A percentile compares a stretch with the other conserved stretches of the same genome.
Conservation (phyloP, 148 eudicot species). For the Amaranthus cruentus region DNA sequence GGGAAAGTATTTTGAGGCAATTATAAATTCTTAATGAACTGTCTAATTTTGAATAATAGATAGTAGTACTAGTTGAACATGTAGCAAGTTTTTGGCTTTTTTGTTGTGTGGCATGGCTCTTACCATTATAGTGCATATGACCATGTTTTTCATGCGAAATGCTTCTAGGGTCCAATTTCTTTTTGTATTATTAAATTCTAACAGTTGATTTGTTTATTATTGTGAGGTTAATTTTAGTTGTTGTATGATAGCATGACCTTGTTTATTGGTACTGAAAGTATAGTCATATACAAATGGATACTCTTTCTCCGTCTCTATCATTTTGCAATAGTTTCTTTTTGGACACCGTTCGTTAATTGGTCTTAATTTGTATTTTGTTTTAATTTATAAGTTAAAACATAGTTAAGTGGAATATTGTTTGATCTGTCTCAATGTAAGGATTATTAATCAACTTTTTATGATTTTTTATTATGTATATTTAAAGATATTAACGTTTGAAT, state of each 20-base stretch:
- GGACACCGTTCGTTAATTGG: no score
- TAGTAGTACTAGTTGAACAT: background rate
- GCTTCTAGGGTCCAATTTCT: background rate
- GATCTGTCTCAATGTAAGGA: no score
- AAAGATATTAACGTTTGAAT: no score
- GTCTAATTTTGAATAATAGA: background rate
- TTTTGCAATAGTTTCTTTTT: no score
- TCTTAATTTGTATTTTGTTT: no score
- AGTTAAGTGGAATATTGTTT: no score
- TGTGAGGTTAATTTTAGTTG: background rate
- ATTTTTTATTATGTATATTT: no score
- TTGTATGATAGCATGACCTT: background rate
- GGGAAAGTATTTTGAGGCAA: background rate
- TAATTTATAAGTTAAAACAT: no score
- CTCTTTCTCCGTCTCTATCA: no score
- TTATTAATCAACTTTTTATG: no score
- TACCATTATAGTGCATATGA: background rate
- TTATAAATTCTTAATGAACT: background rate
- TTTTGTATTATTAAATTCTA: no score
- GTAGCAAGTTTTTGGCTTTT: background rate
- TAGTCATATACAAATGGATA: background rate
- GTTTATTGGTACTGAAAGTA: background rate
- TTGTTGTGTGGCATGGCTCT: background rate
- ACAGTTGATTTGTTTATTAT: background rate
- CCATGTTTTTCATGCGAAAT: background rate